These are phyloP conservation scores for Ottelia alismoides DNA, from an alignment of 106 monocot genomes.

Conservation along the genomic window DNA sequence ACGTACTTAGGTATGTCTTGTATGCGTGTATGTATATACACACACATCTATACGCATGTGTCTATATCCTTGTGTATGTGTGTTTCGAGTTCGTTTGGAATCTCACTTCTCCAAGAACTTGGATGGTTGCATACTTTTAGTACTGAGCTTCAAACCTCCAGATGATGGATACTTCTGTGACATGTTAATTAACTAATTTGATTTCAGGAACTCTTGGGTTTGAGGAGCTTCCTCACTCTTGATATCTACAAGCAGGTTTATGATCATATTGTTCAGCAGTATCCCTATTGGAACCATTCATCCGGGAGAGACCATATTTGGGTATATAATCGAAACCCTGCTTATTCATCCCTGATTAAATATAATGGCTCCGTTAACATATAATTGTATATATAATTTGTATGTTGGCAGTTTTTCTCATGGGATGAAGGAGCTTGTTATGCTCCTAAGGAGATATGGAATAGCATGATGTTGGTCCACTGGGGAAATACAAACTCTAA, in stretches of 20 bases:
- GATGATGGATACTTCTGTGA: not conserved
- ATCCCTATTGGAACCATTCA: conserved; percentile 90
- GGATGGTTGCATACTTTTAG: not conserved
- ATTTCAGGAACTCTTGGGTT: conserved; percentile 38
- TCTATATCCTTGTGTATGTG: too few species aligned
- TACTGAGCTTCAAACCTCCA: not conserved
- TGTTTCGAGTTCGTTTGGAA: too few species aligned
- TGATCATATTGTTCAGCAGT: conserved; percentile 64
- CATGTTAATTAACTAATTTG: not conserved
- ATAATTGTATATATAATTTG: not conserved
- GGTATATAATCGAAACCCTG: too few species aligned
- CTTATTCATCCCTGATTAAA: too few species aligned
- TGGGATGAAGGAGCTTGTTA: conserved; percentile 99
- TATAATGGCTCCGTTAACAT: not conserved
- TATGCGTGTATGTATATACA: too few species aligned
- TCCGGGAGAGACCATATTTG: conserved; percentile 96
- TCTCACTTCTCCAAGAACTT: too few species aligned
- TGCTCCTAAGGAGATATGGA: conserved; percentile 97
- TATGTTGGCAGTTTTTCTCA: conserved; percentile 62
- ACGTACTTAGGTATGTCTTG: too few species aligned
- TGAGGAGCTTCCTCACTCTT: conserved; percentile 59
- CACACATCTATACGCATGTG: too few species aligned
- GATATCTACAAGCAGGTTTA: conserved; percentile 76
- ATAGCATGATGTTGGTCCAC: conserved; percentile 95
- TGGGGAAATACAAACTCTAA: conserved; percentile 99